phyloP scores from a whole-genome alignment of 257 asterid species.

The Plectranthus barbatus region DNA sequence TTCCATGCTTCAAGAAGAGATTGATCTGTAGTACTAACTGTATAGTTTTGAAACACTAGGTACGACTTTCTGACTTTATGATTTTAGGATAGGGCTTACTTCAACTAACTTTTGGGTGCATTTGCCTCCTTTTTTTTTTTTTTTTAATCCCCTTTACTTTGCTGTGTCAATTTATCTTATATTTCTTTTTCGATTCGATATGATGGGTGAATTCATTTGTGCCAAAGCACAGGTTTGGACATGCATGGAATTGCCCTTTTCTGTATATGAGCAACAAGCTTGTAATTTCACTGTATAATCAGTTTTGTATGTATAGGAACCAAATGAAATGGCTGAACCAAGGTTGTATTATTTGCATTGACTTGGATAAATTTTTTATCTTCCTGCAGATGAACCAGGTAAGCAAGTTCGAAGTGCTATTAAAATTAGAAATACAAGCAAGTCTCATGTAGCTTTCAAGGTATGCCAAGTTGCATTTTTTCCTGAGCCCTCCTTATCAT shows the following conservation, averaged over 20 bases:
- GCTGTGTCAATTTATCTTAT: neutral
- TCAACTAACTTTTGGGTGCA: neutral
- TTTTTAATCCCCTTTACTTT: neutral
- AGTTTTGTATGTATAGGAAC: neutral
- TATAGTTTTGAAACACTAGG: no score
- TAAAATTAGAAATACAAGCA: conserved; percentile 81
- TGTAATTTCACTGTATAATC: neutral
- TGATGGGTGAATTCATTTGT: neutral
- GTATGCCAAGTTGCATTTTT: conserved; percentile 23
- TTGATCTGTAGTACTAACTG: neutral
- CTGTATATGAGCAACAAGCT: neutral
- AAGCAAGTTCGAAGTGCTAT: conserved; percentile 92
- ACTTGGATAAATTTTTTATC: neutral
- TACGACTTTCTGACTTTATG: neutral
- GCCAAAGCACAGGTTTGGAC: neutral
- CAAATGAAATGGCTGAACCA: neutral
- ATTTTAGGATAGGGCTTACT: neutral
- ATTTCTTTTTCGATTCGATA: neutral
- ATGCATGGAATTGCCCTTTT: neutral
- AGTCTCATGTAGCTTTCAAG: conserved; percentile 93
- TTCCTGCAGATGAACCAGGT: conserved; percentile 78
- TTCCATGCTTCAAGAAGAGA: neutral
- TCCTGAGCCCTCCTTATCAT: neutral
- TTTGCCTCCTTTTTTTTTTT: neutral
- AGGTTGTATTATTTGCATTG: neutral